A percentile compares a stretch with the other conserved stretches of the same genome.
These are phyloP conservation scores for Lycium barbarum DNA, from an alignment of 257 asterid genomes.

Conservation along the genomic window DNA sequence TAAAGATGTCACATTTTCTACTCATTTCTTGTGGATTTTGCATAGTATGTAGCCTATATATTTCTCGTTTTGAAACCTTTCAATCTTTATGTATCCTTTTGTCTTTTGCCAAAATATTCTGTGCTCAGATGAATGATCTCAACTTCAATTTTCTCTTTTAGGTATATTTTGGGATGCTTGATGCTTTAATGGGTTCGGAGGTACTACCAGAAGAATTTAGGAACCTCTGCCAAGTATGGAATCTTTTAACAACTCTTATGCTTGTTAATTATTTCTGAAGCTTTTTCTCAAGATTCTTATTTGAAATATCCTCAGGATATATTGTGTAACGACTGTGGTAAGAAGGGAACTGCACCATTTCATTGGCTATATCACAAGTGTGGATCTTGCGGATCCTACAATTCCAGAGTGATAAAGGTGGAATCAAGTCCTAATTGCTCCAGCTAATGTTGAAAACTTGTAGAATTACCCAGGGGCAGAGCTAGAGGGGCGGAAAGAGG, in stretches of 20 bases:
- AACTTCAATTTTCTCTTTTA: conserved; percentile 33
- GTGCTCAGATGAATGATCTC: not conserved
- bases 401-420: conserved; percentile 86
- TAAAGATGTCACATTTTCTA: not conserved
- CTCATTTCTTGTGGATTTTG: not conserved
- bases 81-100: not conserved
- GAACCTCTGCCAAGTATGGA: conserved; percentile 72
- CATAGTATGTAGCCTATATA: not conserved
- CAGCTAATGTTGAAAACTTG: conserved; percentile 36
- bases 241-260: not conserved
- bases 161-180: conserved; percentile 98
- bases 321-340: conserved; percentile 88
- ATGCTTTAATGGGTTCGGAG: conserved; percentile 93
- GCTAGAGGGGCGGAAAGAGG: not conserved
- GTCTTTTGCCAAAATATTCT: no score
- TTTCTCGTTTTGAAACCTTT: not conserved
- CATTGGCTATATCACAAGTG: conserved; percentile 98
- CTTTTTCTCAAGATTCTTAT: not conserved
- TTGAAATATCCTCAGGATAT: conserved; percentile 59
- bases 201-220: conserved; percentile 92
- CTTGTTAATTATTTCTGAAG: not conserved
- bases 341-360: conserved; percentile 79
- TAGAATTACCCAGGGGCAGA: not conserved
- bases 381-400: conserved; percentile 81
- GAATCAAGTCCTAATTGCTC: conserved; percentile 66